These are phyloP conservation scores for Exophiala sideris DNA, from an alignment of 2,329 filamentous ascomycete species.

Conservation along the genomic window DNA sequence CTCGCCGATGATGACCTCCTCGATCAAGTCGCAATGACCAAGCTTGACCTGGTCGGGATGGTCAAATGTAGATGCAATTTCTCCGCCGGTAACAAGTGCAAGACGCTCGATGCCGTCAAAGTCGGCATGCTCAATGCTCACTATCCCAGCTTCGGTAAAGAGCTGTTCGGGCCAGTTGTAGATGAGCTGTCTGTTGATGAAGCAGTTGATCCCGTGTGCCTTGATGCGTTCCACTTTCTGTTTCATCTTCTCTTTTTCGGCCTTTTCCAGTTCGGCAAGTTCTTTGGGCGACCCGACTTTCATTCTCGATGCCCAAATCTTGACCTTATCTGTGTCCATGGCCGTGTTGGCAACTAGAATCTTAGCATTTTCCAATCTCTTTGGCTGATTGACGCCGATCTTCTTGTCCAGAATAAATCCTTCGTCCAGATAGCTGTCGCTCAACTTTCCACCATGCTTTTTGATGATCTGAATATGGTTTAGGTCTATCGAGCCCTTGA, in stretches of 20 bases:
- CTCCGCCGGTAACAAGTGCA: conserved; percentile 90
- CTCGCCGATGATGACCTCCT: conserved; percentile 97
- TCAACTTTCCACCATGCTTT: conserved; percentile 96
- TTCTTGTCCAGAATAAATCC: conserved; percentile 99
- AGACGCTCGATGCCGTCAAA: conserved; percentile 97
- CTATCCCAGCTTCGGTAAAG: conserved; percentile 94
- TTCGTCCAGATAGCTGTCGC: conserved; percentile 94
- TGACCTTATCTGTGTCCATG: conserved; percentile 99
- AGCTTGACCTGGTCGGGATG: conserved; percentile 97
- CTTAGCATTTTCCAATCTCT: conserved; percentile 95
- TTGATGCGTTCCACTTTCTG: conserved; percentile 99
- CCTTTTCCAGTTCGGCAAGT: conserved; percentile 96
- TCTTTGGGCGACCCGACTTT: conserved; percentile 96
- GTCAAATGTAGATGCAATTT: conserved; percentile 97
- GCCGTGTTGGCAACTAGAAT: conserved; percentile 96
- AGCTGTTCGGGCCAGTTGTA: conserved; percentile 99
- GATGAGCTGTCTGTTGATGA: conserved; percentile 98
- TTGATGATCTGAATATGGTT: conserved; percentile 99
- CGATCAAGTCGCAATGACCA: conserved; percentile 89
- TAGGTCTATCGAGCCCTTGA: conserved; percentile 87
- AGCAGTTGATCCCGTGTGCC: conserved; percentile 98
- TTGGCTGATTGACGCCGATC: conserved; percentile 97
- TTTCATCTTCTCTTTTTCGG: conserved; percentile 99
- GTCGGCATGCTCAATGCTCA: conserved; percentile 98
- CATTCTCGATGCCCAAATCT: conserved; percentile 96